A percentile compares a stretch with the other conserved stretches of the same genome.
These are phyloP conservation scores for Vitis rupestris DNA, from an alignment of 164 flowering plant genomes.

Conservation along the genomic window DNA sequence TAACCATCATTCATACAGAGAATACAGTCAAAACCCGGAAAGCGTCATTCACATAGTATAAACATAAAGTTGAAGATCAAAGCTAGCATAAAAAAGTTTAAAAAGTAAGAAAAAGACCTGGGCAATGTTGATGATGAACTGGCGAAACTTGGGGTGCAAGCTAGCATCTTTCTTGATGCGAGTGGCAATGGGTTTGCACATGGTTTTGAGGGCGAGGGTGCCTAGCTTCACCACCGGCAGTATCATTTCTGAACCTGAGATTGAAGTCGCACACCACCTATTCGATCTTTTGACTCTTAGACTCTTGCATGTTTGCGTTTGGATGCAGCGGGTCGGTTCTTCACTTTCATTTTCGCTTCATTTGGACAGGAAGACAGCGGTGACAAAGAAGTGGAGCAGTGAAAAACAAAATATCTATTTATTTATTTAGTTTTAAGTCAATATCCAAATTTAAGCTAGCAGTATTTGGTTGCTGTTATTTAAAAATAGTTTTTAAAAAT, in stretches of 20 bases:
- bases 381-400: no score
- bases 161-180: slow-evolving; percentile 58
- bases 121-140: slow-evolving; percentile 49
- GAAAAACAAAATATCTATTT: no score
- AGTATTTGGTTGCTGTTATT: no score
- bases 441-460: no score
- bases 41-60: background rate
- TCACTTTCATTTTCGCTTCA: no score
- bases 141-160: slow-evolving; percentile 47
- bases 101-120: slow-evolving; percentile 37
- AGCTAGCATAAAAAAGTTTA: background rate
- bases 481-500: no score
- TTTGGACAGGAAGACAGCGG: no score
- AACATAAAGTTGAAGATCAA: background rate
- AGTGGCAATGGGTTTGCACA: slow-evolving; percentile 56
- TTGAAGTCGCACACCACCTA: no score
- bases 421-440: no score
- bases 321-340: no score
- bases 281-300: no score
- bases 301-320: no score
- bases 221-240: slow-evolving; percentile 55
- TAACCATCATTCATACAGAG: background rate
- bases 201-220: slow-evolving; percentile 51
- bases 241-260: slow-evolving; percentile 23
- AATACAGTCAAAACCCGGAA: background rate